Base-by-base conservation (phyloP, 1,139 yeast species). In the Sugiyamaella grinbergsii region DNA sequence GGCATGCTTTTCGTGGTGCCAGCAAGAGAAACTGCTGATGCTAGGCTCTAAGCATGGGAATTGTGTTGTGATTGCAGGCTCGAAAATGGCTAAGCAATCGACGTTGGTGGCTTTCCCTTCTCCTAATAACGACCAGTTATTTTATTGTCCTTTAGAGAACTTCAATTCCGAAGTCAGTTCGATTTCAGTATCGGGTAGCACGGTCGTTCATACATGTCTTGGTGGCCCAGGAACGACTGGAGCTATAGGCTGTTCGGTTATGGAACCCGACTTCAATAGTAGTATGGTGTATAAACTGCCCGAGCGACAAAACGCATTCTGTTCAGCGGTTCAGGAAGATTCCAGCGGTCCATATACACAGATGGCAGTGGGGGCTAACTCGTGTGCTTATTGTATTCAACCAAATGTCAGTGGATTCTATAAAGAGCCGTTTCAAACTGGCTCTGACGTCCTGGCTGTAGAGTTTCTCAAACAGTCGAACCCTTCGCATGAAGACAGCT, bases 381-480 rank as follows among this genome's bases (percentile, higher is more conserved):
- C 37, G n/a, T 37, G 49, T 37, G 49, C 43, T 7, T 45, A 29
- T 37, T 29, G 37, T 29, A 37, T 38, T 29, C 43, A 45, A 19
- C 49, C 49, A 10, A 3, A 45, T 31, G 23, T 45, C 8, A 45
- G 38, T 28, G 49, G 49, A 7, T 29, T 29, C 8, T 45, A 29
- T 29, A 45, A 31, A 45, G 43, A 29, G 28, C 49, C 43, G 13
- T 45, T 45, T 45, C 37, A 38, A n/a, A 49, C 53, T 11, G 41
- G 44, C 1, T 51, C 57, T 5, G 57, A 54, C 19, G 54, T 54
- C 11, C 46, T 50, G 23, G 36, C 53, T 3, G 43, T 54, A 5
- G 54, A 49, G 11, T 47, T 51, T 19, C 24, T 42, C 10, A 46
- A 36, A 23, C n/a, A 24, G 10, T 16, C 39, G 1, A 26, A 15